phyloP scores from a whole-genome alignment of 75 land plant genomes.

The Adiantum capillusveneris region DNA sequence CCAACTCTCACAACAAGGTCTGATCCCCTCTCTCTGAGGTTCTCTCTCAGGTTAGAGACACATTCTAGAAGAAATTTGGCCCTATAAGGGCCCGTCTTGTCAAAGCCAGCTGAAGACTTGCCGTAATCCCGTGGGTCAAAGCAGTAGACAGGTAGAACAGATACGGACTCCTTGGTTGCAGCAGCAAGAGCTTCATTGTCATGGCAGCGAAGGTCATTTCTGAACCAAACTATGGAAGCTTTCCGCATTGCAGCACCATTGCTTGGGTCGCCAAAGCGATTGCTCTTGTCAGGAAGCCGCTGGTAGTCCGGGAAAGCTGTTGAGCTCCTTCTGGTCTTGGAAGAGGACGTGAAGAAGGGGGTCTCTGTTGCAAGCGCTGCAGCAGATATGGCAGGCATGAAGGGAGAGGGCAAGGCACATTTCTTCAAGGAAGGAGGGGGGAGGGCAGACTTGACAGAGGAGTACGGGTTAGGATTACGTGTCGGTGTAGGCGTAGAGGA shows the following conservation, averaged over 20 bases:
- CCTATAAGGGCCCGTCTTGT: slow-evolving; percentile 78
- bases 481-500: not conserved
- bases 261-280: slow-evolving; percentile 43
- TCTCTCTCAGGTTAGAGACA: slow-evolving; percentile 55
- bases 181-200: slow-evolving; percentile 70
- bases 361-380: not conserved
- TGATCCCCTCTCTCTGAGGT: slow-evolving; percentile 54
- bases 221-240: slow-evolving; percentile 74
- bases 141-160: slow-evolving; percentile 84
- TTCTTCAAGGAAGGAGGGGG: slow-evolving; percentile 14
- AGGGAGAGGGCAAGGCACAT: slow-evolving; percentile 16
- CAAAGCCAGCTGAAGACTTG: slow-evolving; percentile 83
- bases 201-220: slow-evolving; percentile 75
- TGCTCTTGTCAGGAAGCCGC: slow-evolving; percentile 32
- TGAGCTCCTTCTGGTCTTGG: slow-evolving; percentile 11
- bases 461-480: not conserved
- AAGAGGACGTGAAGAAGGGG: not conserved
- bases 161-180: slow-evolving; percentile 57
- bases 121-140: slow-evolving; percentile 91
- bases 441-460: slow-evolving; percentile 1
- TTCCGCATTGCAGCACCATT: slow-evolving; percentile 49
- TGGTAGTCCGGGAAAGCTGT: slow-evolving; percentile 44
- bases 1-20: slow-evolving; percentile 79
- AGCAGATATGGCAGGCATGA: slow-evolving; percentile 14
- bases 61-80: slow-evolving; percentile 72